These are phyloP conservation scores for Cymbidium sinense DNA, from an alignment of 106 monocot genomes.

Conservation along the genomic window DNA sequence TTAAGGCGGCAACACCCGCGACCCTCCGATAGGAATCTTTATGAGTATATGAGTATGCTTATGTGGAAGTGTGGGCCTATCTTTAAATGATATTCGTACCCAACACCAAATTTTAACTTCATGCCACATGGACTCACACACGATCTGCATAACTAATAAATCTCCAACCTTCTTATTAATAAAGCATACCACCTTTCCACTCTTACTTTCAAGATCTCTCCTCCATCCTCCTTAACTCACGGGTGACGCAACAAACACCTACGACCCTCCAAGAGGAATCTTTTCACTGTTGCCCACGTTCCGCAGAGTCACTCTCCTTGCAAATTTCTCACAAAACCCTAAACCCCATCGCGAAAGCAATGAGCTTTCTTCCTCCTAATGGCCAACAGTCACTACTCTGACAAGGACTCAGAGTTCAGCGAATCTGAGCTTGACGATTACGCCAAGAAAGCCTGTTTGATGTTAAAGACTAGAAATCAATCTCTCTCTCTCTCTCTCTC, in stretches of 20 bases:
- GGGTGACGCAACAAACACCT: no score
- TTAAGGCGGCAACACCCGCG: no score
- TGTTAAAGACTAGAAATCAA: conserved; percentile 18
- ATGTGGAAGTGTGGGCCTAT: no score
- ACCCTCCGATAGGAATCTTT: no score
- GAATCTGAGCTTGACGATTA: conserved; percentile 57
- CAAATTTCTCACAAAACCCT: no score
- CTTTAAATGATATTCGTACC: neutral
- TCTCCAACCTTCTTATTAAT: neutral
- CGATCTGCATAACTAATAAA: no score
- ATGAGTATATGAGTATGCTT: no score
- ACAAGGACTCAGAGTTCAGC: conserved; percentile 53
- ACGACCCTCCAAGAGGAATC: no score
- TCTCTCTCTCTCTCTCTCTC: no score
- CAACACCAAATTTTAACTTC: neutral
- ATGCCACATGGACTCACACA: neutral
- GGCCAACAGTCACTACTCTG: conserved; percentile 8
- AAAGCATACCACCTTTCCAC: neutral
- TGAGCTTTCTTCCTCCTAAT: neutral
- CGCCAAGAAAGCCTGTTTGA: conserved; percentile 26
- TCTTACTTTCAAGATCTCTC: neutral
- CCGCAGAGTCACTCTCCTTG: no score
- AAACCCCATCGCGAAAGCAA: neutral
- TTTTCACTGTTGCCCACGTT: no score
- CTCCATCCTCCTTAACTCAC: neutral